A percentile compares a stretch with the other conserved stretches of the same genome.
phyloP scores from a whole-genome alignment of 164 flowering plant genomes.

The Brasenia schreberi region DNA sequence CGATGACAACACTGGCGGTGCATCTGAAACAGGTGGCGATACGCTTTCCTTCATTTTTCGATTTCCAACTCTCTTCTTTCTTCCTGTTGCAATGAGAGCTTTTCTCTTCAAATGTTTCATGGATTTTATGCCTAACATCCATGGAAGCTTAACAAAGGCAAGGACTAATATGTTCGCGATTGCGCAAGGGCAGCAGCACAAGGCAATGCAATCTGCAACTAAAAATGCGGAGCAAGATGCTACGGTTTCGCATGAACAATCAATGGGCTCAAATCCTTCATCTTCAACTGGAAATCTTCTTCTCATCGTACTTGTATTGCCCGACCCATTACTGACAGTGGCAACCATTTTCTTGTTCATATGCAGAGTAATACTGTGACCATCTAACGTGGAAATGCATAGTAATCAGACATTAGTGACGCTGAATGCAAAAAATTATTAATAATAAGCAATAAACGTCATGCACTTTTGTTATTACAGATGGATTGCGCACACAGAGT shows the following conservation, averaged over 20 bases:
- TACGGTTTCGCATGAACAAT: slow-evolving; percentile 15
- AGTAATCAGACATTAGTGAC: no score
- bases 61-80: slow-evolving; percentile 9
- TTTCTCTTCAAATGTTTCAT: slow-evolving; percentile 28
- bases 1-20: background rate
- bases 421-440: no score
- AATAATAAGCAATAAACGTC: no score
- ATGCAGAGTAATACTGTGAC: no score
- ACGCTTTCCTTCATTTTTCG: slow-evolving; percentile 5
- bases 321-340: background rate
- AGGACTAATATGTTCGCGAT: slow-evolving; percentile 39
- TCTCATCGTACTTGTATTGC: background rate
- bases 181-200: slow-evolving; percentile 86
- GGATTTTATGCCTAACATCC: slow-evolving; percentile 40
- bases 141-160: slow-evolving; percentile 58
- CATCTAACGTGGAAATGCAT: no score
- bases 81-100: slow-evolving; percentile 1
- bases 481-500: no score
- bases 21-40: background rate
- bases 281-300: slow-evolving; percentile 1
- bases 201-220: slow-evolving; percentile 70
- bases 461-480: no score
- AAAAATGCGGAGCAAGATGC: slow-evolving; percentile 46
- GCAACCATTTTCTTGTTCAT: background rate
- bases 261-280: slow-evolving; percentile 1